phyloP scores from a whole-genome alignment of 345 rosid genomes.

The Sisymbrium irio region DNA sequence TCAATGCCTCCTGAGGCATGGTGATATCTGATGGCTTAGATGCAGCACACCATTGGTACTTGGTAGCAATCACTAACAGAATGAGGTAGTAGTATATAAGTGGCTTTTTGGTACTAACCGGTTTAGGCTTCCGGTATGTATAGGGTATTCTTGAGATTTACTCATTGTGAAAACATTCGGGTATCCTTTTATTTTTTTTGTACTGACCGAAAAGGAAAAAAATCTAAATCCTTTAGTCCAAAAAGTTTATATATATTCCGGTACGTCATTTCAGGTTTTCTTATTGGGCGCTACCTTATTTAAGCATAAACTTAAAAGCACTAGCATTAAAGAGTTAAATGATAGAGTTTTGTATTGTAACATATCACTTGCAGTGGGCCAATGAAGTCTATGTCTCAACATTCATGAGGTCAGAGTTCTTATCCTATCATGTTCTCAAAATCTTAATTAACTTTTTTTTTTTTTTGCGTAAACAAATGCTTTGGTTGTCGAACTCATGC shows the following conservation, averaged over 20 bases:
- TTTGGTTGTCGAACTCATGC: not conserved
- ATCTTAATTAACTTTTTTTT: too few species aligned
- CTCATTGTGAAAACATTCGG: not conserved
- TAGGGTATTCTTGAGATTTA: not conserved
- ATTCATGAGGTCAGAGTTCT: not conserved
- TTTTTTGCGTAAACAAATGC: not conserved
- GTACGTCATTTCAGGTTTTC: not conserved
- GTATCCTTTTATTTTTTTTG: not conserved
- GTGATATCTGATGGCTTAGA: slow-evolving; percentile 20
- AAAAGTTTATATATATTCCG: not conserved
- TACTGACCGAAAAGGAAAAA: not conserved
- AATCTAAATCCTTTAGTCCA: not conserved
- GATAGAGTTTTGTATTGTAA: not conserved
- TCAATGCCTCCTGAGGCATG: slow-evolving; percentile 29
- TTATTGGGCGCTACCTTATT: too few species aligned
- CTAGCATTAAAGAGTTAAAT: not conserved
- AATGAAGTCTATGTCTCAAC: not conserved
- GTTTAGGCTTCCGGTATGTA: slow-evolving; percentile 9
- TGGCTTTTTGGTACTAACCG: slow-evolving; percentile 3
- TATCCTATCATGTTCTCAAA: not conserved
- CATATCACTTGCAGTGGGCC: not conserved
- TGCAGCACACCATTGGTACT: not conserved
- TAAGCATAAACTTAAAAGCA: not conserved
- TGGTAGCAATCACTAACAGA: slow-evolving; percentile 11
- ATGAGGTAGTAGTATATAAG: not conserved